These are phyloP conservation scores for Venturia nashicola DNA, from an alignment of 2,329 filamentous ascomycete species.

Conservation along the genomic window DNA sequence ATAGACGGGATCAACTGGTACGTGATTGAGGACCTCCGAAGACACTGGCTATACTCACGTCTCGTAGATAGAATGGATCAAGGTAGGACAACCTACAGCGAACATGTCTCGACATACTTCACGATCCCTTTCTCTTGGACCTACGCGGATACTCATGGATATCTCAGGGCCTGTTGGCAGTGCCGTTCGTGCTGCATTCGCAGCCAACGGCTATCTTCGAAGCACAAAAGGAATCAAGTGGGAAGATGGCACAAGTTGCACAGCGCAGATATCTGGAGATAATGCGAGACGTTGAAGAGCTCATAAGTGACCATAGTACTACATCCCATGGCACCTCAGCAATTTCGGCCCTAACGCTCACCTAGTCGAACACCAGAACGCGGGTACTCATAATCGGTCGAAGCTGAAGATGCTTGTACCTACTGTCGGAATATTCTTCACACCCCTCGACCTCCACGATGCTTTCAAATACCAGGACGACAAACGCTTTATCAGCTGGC, in stretches of 20 bases:
- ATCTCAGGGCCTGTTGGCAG: constrained; percentile 38
- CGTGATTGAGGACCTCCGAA: constrained; percentile 32
- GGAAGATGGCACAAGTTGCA: constrained; percentile 65
- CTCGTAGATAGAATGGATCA: constrained; percentile 74
- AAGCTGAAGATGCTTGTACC: constrained; percentile 90
- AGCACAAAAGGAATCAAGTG: constrained; percentile 49
- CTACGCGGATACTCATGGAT: neutral
- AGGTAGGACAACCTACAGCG: constrained; percentile 33
- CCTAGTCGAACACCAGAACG: constrained; percentile 58
- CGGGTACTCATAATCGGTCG: constrained; percentile 56
- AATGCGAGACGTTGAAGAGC: constrained; percentile 80
- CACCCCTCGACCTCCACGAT: constrained; percentile 69
- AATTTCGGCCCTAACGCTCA: neutral
- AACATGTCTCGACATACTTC: neutral
- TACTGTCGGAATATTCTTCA: constrained; percentile 88
- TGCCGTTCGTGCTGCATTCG: constrained; percentile 92
- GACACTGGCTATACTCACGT: constrained; percentile 11
- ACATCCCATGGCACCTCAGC: constrained; percentile 3
- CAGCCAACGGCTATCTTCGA: constrained; percentile 84
- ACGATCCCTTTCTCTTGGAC: neutral
- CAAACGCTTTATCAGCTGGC: constrained; percentile 73
- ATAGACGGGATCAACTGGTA: constrained; percentile 82
- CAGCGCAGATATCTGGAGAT: constrained; percentile 90
- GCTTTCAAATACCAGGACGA: constrained; percentile 86
- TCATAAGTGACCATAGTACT: constrained; percentile 85